These are phyloP conservation scores for Xylariaceae sp. DNA, from an alignment of 2,329 filamentous ascomycete genomes.

Conservation along the genomic window DNA sequence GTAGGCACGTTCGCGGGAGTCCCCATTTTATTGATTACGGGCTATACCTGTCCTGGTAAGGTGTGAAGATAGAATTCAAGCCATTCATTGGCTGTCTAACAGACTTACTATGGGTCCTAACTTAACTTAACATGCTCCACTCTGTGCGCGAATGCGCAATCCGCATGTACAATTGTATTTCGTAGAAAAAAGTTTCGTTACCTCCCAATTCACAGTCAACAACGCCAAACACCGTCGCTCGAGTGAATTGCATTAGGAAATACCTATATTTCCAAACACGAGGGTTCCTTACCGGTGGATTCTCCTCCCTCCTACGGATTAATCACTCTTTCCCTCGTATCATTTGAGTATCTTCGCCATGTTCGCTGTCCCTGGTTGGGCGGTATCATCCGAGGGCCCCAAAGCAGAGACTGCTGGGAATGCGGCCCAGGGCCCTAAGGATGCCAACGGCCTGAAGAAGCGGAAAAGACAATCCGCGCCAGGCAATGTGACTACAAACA, in stretches of 20 bases:
- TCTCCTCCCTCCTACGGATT: not conserved
- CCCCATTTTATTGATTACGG: not conserved
- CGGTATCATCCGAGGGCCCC: constrained; percentile 65
- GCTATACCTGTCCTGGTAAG: not conserved
- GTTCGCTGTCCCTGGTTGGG: constrained; percentile 80
- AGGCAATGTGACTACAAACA: constrained; percentile 57
- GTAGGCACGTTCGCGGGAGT: not conserved
- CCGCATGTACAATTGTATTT: not conserved
- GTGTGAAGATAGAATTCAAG: not conserved
- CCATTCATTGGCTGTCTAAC: not conserved
- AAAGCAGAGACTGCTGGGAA: constrained; percentile 56
- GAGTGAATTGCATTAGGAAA: not conserved
- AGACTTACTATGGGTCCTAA: not conserved
- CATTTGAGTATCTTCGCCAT: constrained; percentile 2
- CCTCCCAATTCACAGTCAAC: not conserved
- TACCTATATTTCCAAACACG: not conserved
- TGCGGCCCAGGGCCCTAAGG: constrained; percentile 28
- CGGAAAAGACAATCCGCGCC: constrained; percentile 44
- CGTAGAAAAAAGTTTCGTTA: not conserved
- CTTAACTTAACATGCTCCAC: not conserved
- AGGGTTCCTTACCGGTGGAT: not conserved
- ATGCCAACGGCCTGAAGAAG: constrained; percentile 41
- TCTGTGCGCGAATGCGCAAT: not conserved
- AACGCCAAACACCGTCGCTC: not conserved
- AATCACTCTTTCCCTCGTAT: not conserved